A percentile compares a stretch with the other conserved stretches of the same genome.
phyloP scores from a whole-genome alignment of 2,329 filamentous ascomycete genomes.

The Fusarium euwallaceae region DNA sequence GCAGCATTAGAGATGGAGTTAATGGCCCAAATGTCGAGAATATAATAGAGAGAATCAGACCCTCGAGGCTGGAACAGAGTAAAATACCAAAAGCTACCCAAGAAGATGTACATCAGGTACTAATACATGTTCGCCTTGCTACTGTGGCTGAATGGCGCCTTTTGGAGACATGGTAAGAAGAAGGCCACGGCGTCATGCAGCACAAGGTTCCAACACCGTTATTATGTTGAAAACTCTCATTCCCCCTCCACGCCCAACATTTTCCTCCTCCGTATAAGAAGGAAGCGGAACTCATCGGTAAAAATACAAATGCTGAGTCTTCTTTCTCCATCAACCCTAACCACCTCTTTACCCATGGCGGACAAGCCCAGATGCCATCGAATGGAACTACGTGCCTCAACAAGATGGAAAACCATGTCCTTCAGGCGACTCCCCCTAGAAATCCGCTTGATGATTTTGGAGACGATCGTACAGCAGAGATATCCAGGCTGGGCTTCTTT shows the following conservation, averaged over 20 bases:
- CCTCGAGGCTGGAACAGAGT: not conserved
- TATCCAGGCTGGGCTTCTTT: conserved; percentile 49
- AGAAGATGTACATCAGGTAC: not conserved
- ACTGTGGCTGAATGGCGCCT: not conserved
- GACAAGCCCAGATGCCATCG: not conserved
- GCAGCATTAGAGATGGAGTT: not conserved
- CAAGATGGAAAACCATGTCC: not conserved
- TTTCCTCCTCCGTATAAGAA: not conserved
- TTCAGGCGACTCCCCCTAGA: conserved; percentile 30
- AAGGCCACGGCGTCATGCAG: not conserved
- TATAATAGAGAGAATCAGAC: not conserved
- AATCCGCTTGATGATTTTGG: conserved; percentile 51
- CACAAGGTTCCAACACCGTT: not conserved
- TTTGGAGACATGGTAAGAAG: not conserved
- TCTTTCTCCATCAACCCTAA: not conserved
- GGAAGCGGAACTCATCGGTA: not conserved
- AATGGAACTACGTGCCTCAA: not conserved
- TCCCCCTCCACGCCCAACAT: not conserved
- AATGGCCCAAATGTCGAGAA: not conserved
- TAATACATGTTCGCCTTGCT: not conserved
- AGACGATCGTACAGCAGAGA: conserved; percentile 44
- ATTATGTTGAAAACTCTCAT: not conserved
- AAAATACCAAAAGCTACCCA: not conserved
- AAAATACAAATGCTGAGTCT: not conserved
- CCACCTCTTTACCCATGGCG: not conserved